Percentiles rank a stretch among this genome's conserved stretches.
These are phyloP conservation scores for Globisporangium perplexum DNA, from an alignment of 352 stramenopile species.

Conservation along the genomic window DNA sequence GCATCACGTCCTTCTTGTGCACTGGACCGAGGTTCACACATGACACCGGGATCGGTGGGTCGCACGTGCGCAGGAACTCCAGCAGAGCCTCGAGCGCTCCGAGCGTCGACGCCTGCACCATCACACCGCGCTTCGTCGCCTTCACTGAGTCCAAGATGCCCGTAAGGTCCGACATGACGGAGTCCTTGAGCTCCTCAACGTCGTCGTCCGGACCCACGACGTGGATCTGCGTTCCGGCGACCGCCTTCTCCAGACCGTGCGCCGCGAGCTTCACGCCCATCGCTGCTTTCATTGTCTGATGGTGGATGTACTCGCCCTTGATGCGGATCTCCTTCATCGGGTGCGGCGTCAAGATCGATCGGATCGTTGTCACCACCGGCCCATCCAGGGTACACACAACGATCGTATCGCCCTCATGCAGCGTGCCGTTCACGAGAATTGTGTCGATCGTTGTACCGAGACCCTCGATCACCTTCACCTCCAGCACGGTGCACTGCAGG, in stretches of 20 bases:
- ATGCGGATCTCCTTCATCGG: slow-evolving; percentile 97
- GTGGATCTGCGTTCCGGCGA: slow-evolving; percentile 97
- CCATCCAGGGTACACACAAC: slow-evolving; percentile 98
- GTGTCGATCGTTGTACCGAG: slow-evolving; percentile 99
- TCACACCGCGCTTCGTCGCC: slow-evolving; percentile 95
- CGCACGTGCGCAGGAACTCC: slow-evolving; percentile 95
- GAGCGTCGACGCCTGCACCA: slow-evolving; percentile 98
- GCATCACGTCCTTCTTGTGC: slow-evolving; percentile 99
- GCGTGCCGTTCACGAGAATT: slow-evolving; percentile 96
- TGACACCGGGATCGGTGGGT: slow-evolving; percentile 92
- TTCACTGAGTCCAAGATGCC: slow-evolving; percentile 95
- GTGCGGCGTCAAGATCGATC: slow-evolving; percentile 97
- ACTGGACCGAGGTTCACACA: slow-evolving; percentile 97
- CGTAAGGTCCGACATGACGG: slow-evolving; percentile 95
- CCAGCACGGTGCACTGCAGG: slow-evolving; percentile 96
- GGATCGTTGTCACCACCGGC: slow-evolving; percentile 95
- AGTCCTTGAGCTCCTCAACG: slow-evolving; percentile 97
- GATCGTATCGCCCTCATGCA: slow-evolving; percentile 95
- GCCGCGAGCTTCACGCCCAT: slow-evolving; percentile 99
- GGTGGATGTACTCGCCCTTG: slow-evolving; percentile 93
- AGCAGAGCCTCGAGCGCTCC: slow-evolving; percentile 98
- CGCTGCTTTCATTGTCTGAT: slow-evolving; percentile 97
- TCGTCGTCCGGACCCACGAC: slow-evolving; percentile 96
- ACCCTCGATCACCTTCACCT: slow-evolving; percentile 99
- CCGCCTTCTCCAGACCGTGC: slow-evolving; percentile 96